These are phyloP conservation scores for Citrus sp. DNA, from an alignment of 345 rosid genomes.

Conservation along the genomic window DNA sequence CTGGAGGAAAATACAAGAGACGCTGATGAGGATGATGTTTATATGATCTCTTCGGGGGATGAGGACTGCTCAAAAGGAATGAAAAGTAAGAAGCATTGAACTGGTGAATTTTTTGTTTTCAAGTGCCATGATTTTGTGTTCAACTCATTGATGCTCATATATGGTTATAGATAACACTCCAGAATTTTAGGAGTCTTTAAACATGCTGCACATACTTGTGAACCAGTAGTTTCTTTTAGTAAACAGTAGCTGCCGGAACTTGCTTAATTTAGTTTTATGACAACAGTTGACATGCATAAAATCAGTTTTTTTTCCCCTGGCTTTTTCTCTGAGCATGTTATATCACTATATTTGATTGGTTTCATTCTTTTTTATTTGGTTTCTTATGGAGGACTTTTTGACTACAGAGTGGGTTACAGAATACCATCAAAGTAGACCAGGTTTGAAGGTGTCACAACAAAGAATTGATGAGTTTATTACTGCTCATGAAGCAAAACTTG, in stretches of 20 bases:
- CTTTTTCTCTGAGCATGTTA: background rate
- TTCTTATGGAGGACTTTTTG: slow-evolving; percentile 12
- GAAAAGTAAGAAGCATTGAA: slow-evolving; percentile 26
- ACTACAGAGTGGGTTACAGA: slow-evolving; percentile 74
- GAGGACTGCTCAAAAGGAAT: slow-evolving; percentile 36
- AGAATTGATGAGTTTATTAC: slow-evolving; percentile 77
- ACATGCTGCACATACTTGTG: background rate
- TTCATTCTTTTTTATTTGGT: background rate
- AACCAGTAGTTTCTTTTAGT: background rate
- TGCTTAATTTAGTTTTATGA: background rate
- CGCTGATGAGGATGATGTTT: slow-evolving; percentile 17
- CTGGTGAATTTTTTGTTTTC: background rate
- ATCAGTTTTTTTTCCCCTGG: background rate
- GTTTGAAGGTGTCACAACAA: slow-evolving; percentile 69
- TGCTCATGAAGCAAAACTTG: slow-evolving; percentile 69
- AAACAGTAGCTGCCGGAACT: no score
- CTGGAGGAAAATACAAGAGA: slow-evolving; percentile 2
- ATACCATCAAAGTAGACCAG: slow-evolving; percentile 71
- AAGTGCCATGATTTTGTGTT: background rate
- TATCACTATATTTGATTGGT: background rate
- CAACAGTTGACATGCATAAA: background rate
- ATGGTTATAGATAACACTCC: background rate
- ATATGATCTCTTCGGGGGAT: slow-evolving; percentile 32
- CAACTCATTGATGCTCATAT: background rate
- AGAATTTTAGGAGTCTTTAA: background rate